Base-by-base conservation (phyloP, 805 yeast genomes). In the Komagataella ulmi region DNA sequence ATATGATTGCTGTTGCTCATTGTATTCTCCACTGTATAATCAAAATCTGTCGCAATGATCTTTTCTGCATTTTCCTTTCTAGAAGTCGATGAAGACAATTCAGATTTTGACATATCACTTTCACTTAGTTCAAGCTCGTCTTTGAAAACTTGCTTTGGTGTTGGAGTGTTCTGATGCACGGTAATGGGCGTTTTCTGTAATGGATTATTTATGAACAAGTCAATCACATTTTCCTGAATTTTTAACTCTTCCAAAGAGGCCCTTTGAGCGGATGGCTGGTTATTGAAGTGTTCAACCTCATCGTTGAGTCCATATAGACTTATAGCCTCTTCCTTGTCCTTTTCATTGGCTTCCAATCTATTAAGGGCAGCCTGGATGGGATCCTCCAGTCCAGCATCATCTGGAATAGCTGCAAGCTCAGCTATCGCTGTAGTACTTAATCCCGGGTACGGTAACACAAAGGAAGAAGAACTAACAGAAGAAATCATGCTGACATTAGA, bases 381-480 rank as follows among this genome's bases (percentile, higher is more conserved):
- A 64, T 88, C 86, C 17, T 75, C 79, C 24, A 74, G 77, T 46
- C 76, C 69, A 0, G 81, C 73, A 48, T 84, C 89, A 63, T 91
- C 97, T 0, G 97, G 91, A 50, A 90, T 80, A 5, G 85, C 85
- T 1, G 95, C 95, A 49, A 89, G 73, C 59, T 83, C 88, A 46
- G 84, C 85, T 48, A 85, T 80, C 1, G 81, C 83, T 3, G 74
- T 76, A n/a, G 72, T 66, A 30, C 77, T 69, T 50, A 75, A 68
- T 12, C 80, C 81, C 17, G 75, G 75, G 53, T 68, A 72, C 18
- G 75, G 68, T 52, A 70, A 58, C 24, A 67, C 55, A 40, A 62
- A 58, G 8, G 71, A 66, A 44, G 63, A 57, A 24, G 64, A 49
- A 51, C 53, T 49, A 6, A 60, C 59, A 3, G 71, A 64, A 4